These are phyloP conservation scores for Schwanniomyces occidentalis DNA, from an alignment of 805 yeast species.

Conservation along the genomic window DNA sequence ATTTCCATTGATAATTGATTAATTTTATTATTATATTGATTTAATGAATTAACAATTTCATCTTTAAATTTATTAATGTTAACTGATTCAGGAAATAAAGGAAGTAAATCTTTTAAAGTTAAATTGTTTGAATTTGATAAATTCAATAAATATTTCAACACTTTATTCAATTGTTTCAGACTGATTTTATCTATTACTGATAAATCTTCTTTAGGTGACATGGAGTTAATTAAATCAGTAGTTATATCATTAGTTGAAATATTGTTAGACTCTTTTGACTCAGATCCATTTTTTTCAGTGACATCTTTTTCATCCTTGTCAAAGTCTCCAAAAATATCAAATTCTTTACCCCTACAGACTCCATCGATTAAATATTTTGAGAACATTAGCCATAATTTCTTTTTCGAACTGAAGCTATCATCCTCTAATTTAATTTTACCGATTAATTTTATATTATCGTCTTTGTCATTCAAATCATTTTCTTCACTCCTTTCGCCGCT, in stretches of 20 bases:
- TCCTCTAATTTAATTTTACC: constrained; percentile 36
- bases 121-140: constrained; percentile 29
- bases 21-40: constrained; percentile 67
- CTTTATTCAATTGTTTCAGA: constrained; percentile 21
- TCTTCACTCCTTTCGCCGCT: constrained; percentile 7
- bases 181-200: background rate
- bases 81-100: constrained; percentile 80
- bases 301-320: constrained; percentile 2
- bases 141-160: constrained; percentile 31
- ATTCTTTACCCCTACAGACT: constrained; percentile 21
- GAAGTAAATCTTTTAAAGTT: constrained; percentile 78
- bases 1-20: constrained; percentile 69
- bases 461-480: constrained; percentile 29
- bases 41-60: constrained; percentile 78
- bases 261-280: background rate
- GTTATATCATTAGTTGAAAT: constrained; percentile 13
- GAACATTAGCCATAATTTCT: constrained; percentile 72
- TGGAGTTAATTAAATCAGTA: constrained; percentile 9
- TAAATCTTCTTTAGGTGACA: background rate
- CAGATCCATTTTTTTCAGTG: constrained; percentile 4
- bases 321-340: constrained; percentile 15
- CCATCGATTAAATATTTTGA: constrained; percentile 49
- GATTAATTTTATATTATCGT: constrained; percentile 37
- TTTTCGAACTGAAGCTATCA: constrained; percentile 46
- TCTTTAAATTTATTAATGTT: constrained; percentile 81